These are phyloP conservation scores for Diaporthe velutina DNA, from an alignment of 2,329 filamentous ascomycete species.

Conservation along the genomic window DNA sequence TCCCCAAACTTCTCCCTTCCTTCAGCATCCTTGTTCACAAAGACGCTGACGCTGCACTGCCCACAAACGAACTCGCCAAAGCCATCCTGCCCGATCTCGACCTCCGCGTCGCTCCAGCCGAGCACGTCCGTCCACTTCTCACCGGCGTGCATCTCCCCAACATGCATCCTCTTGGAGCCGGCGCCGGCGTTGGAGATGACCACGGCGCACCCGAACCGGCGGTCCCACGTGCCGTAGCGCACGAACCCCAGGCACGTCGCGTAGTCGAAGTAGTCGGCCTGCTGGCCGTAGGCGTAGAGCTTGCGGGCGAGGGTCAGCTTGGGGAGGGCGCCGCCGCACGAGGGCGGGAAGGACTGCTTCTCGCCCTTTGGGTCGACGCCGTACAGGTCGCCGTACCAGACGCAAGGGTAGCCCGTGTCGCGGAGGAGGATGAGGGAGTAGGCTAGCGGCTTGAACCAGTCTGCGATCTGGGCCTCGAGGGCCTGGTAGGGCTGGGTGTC, in stretches of 20 bases:
- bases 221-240: constrained; percentile 60
- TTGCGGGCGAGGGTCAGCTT: constrained; percentile 72
- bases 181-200: constrained; percentile 67
- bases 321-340: constrained; percentile 67
- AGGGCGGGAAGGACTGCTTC: constrained; percentile 59
- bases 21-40: constrained; percentile 67
- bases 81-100: constrained; percentile 71
- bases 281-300: constrained; percentile 75
- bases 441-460: constrained; percentile 78
- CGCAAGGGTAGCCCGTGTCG: constrained; percentile 71
- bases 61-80: constrained; percentile 70
- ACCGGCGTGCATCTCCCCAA: constrained; percentile 69
- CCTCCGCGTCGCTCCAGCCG: constrained; percentile 65
- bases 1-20: constrained; percentile 59
- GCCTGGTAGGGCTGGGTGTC: constrained; percentile 67
- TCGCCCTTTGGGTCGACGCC: constrained; percentile 61
- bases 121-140: constrained; percentile 76
- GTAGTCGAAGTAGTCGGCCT: constrained; percentile 73
- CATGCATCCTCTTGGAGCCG: constrained; percentile 71
- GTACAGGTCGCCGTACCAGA: constrained; percentile 80
- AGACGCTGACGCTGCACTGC: constrained; percentile 69
- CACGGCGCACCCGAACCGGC: constrained; percentile 65
- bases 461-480: constrained; percentile 68
- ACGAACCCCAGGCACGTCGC: constrained; percentile 74
- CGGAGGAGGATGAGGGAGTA: constrained; percentile 80